These are phyloP conservation scores for Ogataea pilisensis DNA, from an alignment of 805 yeast genomes.

Conservation along the genomic window DNA sequence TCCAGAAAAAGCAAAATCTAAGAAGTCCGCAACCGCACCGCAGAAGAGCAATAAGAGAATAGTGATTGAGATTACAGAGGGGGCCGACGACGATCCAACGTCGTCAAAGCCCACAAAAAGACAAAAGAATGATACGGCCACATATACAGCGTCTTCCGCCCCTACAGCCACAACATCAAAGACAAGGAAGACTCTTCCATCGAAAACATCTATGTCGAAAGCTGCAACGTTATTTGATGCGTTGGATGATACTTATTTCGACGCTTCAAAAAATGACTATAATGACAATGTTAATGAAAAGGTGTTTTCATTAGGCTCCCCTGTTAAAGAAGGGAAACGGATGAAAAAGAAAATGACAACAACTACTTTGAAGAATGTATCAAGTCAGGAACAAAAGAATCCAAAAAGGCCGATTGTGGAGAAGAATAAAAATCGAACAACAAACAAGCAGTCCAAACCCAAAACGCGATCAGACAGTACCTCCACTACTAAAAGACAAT, in stretches of 20 bases:
- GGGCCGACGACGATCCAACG: not conserved
- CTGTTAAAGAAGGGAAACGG: not conserved
- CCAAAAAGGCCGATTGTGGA: not conserved
- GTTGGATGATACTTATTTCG: constrained; percentile 9
- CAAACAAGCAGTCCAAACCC: not conserved
- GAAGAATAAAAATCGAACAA: not conserved
- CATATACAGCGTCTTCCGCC: not conserved
- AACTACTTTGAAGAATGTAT: too few species aligned
- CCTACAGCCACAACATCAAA: not conserved
- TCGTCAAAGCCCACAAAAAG: not conserved
- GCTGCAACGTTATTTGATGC: constrained; percentile 2
- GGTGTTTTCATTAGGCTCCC: constrained; percentile 11
- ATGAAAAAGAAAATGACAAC: constrained; percentile 1
- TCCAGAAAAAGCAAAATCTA: not conserved
- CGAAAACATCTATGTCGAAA: not conserved
- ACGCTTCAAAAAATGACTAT: constrained; percentile 1
- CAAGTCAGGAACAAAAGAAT: not conserved
- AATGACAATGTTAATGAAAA: constrained; percentile 3
- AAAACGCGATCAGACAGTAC: not conserved
- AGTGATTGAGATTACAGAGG: not conserved
- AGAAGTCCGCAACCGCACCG: not conserved
- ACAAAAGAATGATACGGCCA: not conserved
- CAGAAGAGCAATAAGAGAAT: not conserved
- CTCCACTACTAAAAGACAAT: too few species aligned
- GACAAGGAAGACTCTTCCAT: not conserved